Evolutionary conservation across 2,329 filamentous ascomycete genomes (phyloP).

Genomic region (Aureobasidium sp.): DNA sequence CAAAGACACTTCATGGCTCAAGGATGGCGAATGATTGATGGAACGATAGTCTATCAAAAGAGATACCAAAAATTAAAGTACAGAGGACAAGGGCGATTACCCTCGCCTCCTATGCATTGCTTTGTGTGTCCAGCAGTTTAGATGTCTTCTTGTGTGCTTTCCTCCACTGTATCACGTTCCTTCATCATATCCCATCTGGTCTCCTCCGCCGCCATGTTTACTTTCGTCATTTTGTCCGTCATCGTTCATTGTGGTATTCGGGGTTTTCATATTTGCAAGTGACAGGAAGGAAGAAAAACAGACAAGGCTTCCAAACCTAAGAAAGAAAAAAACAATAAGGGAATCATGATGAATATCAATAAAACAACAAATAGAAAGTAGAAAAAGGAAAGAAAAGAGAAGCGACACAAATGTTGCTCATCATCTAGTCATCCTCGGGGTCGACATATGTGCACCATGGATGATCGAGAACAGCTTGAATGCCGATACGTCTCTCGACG

Average conservation of each 20-base stretch:
- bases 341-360: background rate
- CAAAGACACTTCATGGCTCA: background rate
- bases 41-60: background rate
- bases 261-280: background rate
- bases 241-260: background rate
- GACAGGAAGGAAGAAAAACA: background rate
- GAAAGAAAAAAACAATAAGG: background rate
- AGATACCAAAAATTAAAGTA: background rate
- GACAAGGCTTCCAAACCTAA: background rate
- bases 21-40: background rate
- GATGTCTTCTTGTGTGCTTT: background rate
- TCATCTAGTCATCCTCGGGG: slow-evolving; percentile 11
- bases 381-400: background rate
- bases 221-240: background rate
- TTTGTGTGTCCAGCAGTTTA: background rate
- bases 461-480: slow-evolving; percentile 79
- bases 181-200: background rate
- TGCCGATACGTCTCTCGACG: slow-evolving; percentile 74
- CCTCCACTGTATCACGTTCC: slow-evolving; percentile 1
- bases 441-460: slow-evolving; percentile 57
- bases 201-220: background rate
- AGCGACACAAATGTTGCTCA: background rate
- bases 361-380: background rate
- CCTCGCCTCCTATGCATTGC: background rate
- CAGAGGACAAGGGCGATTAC: background rate